Evolutionary conservation across 75 land plant species (phyloP).

Genomic region (Pinus tabuliformis): DNA sequence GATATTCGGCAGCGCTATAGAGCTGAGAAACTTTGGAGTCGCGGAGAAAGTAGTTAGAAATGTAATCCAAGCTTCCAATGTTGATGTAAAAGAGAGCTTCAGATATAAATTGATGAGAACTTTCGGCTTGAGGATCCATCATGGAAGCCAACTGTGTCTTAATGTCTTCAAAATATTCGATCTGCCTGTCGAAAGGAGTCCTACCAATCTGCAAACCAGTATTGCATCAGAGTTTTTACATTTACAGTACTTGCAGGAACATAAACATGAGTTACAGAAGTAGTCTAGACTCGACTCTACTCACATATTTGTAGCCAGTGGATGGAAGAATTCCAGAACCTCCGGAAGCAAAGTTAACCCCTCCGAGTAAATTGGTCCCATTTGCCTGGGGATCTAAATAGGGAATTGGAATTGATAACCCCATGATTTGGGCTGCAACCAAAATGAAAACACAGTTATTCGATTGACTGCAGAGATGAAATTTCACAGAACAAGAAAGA

Average conservation of each 20-base stretch:
- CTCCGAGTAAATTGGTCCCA: constrained; percentile 20
- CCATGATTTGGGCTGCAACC: constrained; percentile 20
- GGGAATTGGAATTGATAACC: constrained; percentile 16
- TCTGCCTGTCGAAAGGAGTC: constrained; percentile 19
- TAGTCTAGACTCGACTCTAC: background rate
- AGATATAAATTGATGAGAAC: background rate
- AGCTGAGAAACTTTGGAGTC: constrained; percentile 8
- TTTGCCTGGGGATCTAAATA: constrained; percentile 32
- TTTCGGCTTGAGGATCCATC: constrained; percentile 6
- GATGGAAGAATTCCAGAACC: constrained; percentile 26
- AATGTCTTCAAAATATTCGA: constrained; percentile 22
- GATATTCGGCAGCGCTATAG: background rate
- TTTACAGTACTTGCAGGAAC: too few species aligned
- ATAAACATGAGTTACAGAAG: too few species aligned
- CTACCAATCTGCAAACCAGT: constrained; percentile 20
- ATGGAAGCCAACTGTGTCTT: background rate
- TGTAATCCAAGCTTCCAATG: constrained; percentile 8
- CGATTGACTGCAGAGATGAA: background rate
- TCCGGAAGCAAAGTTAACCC: constrained; percentile 36
- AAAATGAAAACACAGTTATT: background rate
- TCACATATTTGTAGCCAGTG: constrained; percentile 16
- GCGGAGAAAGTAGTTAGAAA: constrained; percentile 1
- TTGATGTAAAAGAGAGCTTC: constrained; percentile 9
- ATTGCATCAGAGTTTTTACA: background rate
- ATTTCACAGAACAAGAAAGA: too few species aligned